Base-by-base conservation (phyloP, 169 alveolate species). In the Plasmodium yoelii region DNA sequence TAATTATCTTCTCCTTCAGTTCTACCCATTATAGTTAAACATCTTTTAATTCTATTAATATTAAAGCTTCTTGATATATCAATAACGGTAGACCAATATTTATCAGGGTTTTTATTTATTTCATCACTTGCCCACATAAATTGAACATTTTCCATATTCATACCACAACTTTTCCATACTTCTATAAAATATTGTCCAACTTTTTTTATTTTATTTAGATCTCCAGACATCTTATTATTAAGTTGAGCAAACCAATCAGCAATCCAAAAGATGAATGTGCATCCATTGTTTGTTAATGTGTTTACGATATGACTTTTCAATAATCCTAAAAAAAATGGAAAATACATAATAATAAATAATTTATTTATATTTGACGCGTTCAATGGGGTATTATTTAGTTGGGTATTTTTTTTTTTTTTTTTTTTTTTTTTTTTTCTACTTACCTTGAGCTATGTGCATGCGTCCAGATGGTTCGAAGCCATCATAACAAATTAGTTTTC, bases 401-500 rank as follows among this genome's bases (percentile, higher is more conserved):
- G 4, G 6, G 7, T 34, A 34, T 34, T 34, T 34, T 34, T 28
- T 28, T 28, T 28, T 28, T 28, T 28, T 28, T 28, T 3, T 28
- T 28, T 34, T 34, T 34, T 34, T 3, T 5, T 0, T 0, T 28
- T 84, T 70, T 87, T 72, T 26, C 87, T 94, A 0, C 96, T 88
- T 93, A 97, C 96, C 99, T 94, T 99, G 99, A 8, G 99, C 99
- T 18, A 99, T 98, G 94, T 99, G 99, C 99, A 99, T 98, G 71
- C 99, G 95, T 22, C 99, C 99, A 10, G 99, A 97, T 4, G 99
- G 99, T 92, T 99, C 99, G 90, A 99, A 99, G 18, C 99, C 99
- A 95, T 99, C 99, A 91, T 99, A 99, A 90, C 99, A 96, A 26
- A 96, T 95, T 95, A 77, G n/a, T 26, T 42, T 68, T 34, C 84